Evolutionary conservation across 108 stramenopile species (phyloP).

Genomic region (Mayamaea pseudoterrestris): DNA sequence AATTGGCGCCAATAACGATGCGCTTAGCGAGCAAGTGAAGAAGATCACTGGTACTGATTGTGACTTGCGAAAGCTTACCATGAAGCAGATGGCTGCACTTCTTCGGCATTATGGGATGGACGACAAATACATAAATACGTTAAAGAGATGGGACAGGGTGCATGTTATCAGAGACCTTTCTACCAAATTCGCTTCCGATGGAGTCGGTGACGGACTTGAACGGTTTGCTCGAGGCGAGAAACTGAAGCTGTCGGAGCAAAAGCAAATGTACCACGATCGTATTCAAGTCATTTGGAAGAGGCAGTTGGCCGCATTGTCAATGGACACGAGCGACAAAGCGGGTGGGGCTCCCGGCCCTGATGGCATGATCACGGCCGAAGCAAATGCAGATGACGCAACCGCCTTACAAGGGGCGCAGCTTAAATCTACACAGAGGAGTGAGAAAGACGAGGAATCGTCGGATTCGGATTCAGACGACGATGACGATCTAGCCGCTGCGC

Average conservation of each 20-base stretch:
- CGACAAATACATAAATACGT: slow-evolving; percentile 65
- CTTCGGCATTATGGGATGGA: slow-evolving; percentile 76
- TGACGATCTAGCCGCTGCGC: slow-evolving; percentile 23
- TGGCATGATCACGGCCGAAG: slow-evolving; percentile 14
- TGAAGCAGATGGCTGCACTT: slow-evolving; percentile 79
- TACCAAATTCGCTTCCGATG: slow-evolving; percentile 81
- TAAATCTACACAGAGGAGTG: too few relatives aligned
- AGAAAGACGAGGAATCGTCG: slow-evolving; percentile 19
- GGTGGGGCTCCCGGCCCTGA: slow-evolving; percentile 15
- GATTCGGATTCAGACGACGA: slow-evolving; percentile 12
- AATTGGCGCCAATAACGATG: slow-evolving; percentile 20
- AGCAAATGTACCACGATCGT: slow-evolving; percentile 73
- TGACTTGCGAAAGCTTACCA: slow-evolving; percentile 83
- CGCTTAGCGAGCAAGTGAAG: slow-evolving; percentile 66
- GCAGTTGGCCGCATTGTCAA: slow-evolving; percentile 55
- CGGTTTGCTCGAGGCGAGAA: slow-evolving; percentile 85
- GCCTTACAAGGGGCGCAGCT: too few relatives aligned
- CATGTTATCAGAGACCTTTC: slow-evolving; percentile 84
- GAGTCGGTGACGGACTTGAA: slow-evolving; percentile 74
- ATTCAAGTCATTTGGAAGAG: slow-evolving; percentile 83
- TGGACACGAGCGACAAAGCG: slow-evolving; percentile 3
- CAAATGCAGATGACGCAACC: slow-evolving; percentile 25
- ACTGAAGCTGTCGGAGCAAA: slow-evolving; percentile 73
- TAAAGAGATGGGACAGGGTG: slow-evolving; percentile 89
- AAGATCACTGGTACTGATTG: slow-evolving; percentile 80